Evolutionary conservation across 306 rosid genomes (phyloP), one percentile per base, ranked within the genome.

Genomic region (Medicago arabica): DNA sequence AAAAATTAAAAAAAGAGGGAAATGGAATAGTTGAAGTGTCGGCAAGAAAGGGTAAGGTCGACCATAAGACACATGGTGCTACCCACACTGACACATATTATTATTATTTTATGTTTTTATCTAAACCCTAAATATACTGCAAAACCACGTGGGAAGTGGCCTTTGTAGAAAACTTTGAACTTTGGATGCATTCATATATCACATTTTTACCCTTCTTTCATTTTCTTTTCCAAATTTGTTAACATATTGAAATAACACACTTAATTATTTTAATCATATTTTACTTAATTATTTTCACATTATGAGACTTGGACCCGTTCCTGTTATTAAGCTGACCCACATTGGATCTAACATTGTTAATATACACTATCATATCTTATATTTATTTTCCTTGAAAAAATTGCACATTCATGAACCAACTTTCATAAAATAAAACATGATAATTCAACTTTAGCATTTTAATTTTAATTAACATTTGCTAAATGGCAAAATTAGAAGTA

Each of bases 21-120:
- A 85, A 74, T 36, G 55, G 77, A 43, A 85, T 71, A 63, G 59
- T 43, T 80, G 85, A 82, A 85, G 86, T 86, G 98, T 91, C 95
- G 95, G 97, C 88, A 83, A 46, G 23, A 21, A 57, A 66, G 76
- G 31, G 78, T 40, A 78, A 78, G 86, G 83, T 74, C 83, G 78
- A 64, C 76, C 60, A n/a, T 34, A 9, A 16, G 50, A 17, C 78
- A 73, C 82, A 71, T 75, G 84, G 81, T 40, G 23, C 75, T 61
- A 19, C 46, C 62, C 76, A 31, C 61, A 78, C 19, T 9, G 19
- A 55, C 15, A 58, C 39, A 23, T 5, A 44, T 16, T 23, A 19
- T 28, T 44, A 41, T 69, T 64, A n/a, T 7, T 65, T 57, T 61
- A n/a, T 28, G 21, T 21, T 50, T 72, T 67, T 6, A 69, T 81